Base-by-base conservation (phyloP, 371 early-diverging fungal species). In the Haplosporangium sp. region DNA sequence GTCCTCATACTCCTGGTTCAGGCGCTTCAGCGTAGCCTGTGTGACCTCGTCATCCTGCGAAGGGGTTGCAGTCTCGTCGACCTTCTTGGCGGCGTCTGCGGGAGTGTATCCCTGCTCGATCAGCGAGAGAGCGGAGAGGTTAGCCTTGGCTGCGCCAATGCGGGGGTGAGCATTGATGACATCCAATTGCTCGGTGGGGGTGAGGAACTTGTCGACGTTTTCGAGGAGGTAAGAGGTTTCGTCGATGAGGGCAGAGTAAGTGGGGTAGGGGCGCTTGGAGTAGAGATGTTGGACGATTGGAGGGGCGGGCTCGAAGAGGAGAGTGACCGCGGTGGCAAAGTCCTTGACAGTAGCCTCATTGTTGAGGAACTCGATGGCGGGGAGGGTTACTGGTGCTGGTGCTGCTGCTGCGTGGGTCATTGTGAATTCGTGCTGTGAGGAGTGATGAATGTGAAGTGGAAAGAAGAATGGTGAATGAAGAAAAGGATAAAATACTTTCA, bases 111-210 rank as follows among this genome's bases (percentile, higher is more conserved):
- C 93, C 80, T 95, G 96, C 74, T 96, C 95, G 61, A 84, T 86
- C 41, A 88, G 71, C 7, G 95, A 94, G 62, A 88, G 73, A 12
- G 90, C 92, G 1, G 94, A 93, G 41, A 95, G 86, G 23, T 86
- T 88, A 23, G 81, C 80, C 62, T 86, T 88, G 71, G 83, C 82
- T 48, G 89, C 94, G 57, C 97, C 97, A 64, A 97, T 93, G n/a
- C 95, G 90, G 41, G 97, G 96, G 80, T 97, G 97, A 5, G 94
- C 93, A 69, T 94, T 94, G 77, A 94, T 88, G 20, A 94, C 85
- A 38, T 90, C 90, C 21, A 93, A 69, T 73, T 87, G 89, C 64
- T 93, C 93, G 51, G 85, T 73, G 3, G 85, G 68, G 18, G 77
- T 84, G 41, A 94, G 81, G 43, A 86, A 83, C 42, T 70, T 56